Conservation (phyloP, 768 basidiomycete genomes). For the Mycena venus region DNA sequence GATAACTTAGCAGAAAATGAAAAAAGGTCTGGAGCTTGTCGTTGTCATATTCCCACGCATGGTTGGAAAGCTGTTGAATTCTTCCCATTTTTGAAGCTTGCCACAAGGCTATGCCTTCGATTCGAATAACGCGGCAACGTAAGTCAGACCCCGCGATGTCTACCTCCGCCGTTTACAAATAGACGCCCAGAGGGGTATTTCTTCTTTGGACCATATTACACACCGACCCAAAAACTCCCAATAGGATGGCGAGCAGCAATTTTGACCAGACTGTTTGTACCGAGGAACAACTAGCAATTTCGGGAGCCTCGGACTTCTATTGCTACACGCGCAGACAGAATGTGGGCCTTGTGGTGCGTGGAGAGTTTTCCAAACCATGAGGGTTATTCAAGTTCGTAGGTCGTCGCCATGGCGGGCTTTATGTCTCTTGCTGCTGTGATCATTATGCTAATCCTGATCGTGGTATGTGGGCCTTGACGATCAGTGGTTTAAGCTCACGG, state of each 20-base stretch:
- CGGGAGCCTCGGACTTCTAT: background rate
- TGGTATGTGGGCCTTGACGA: background rate
- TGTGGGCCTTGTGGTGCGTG: constrained; percentile 11
- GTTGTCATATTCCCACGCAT: too few relatives aligned
- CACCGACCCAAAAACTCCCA: background rate
- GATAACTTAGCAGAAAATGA: too few relatives aligned
- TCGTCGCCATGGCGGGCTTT: background rate
- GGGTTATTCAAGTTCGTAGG: too few relatives aligned
- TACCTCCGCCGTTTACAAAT: too few relatives aligned
- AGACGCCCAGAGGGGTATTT: background rate
- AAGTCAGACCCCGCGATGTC: too few relatives aligned
- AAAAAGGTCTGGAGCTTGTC: too few relatives aligned
- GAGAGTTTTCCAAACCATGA: background rate
- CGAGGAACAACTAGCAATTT: background rate
- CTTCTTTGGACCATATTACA: background rate
- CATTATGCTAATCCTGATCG: background rate
- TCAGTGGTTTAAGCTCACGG: background rate
- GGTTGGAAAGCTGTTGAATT: too few relatives aligned
- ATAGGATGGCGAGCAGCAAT: background rate
- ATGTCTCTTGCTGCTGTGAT: background rate
- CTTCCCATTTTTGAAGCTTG: too few relatives aligned
- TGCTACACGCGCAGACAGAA: constrained; percentile 21
- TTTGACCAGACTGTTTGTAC: constrained; percentile 7
- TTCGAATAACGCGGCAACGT: too few relatives aligned
- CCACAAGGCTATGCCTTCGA: too few relatives aligned